Conservation (phyloP, 768 basidiomycete species). For the Harrya chromipes region DNA sequence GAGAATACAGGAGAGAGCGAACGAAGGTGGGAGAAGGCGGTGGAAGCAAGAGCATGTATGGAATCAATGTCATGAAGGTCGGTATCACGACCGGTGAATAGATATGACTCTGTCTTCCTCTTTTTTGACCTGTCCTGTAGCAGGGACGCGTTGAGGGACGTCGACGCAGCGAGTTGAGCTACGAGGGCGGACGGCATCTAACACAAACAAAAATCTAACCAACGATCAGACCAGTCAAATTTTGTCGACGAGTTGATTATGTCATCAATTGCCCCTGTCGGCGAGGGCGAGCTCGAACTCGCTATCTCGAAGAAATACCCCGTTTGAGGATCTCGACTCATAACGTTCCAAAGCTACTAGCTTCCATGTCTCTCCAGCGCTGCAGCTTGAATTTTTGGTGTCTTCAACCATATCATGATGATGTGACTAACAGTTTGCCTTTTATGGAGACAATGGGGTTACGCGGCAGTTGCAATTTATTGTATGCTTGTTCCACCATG, state of each 20-base stretch:
- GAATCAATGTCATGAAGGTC: conserved; percentile 86
- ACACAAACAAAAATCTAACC: background rate
- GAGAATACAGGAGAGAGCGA: conserved; percentile 54
- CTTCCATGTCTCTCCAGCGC: background rate
- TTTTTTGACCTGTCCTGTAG: conserved; percentile 60
- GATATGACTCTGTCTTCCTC: conserved; percentile 74
- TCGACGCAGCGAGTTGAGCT: conserved; percentile 70
- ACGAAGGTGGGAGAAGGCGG: conserved; percentile 72
- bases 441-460: no score
- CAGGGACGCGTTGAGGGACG: conserved; percentile 75
- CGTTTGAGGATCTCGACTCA: no score
- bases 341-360: background rate
- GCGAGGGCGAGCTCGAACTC: no score
- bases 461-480: no score
- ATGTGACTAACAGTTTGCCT: no score
- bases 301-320: background rate
- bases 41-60: conserved; percentile 74
- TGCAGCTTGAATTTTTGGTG: no score
- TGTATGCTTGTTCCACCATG: no score
- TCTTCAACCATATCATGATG: no score
- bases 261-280: conserved; percentile 5
- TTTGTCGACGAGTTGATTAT: background rate
- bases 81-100: conserved; percentile 81
- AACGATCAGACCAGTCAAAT: background rate
- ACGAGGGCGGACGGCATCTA: conserved; percentile 72